Conservation (phyloP, 768 basidiomycete species). For the Xerocomellus dryophilus region DNA sequence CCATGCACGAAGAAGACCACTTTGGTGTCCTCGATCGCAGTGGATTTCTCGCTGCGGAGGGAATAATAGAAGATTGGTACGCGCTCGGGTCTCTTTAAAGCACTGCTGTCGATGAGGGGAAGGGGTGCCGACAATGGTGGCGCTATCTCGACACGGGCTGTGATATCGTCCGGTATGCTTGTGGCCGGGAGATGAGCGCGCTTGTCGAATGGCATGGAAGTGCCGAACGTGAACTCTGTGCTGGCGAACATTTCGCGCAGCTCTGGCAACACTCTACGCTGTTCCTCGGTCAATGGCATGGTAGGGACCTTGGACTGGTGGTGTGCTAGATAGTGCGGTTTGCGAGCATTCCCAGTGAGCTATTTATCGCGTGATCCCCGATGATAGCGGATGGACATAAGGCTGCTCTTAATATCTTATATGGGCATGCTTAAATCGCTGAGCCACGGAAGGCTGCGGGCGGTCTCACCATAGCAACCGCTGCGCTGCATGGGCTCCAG, state of each 20-base stretch:
- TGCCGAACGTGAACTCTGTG: neutral
- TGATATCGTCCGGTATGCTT: neutral
- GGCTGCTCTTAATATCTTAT: too few species aligned
- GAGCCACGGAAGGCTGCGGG: too few species aligned
- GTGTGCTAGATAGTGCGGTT: neutral
- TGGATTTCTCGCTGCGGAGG: neutral
- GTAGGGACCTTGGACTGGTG: neutral
- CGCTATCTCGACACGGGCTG: slow-evolving; percentile 2
- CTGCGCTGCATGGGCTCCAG: too few species aligned
- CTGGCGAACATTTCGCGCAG: neutral
- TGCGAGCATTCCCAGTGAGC: neutral
- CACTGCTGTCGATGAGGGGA: neutral
- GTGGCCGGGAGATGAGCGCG: slow-evolving; percentile 1
- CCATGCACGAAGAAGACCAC: slow-evolving; percentile 15
- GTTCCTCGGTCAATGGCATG: slow-evolving; percentile 9
- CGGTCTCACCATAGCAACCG: too few species aligned
- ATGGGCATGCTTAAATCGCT: too few species aligned
- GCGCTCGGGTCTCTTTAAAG: neutral
- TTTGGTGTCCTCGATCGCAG: neutral
- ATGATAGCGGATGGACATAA: too few species aligned
- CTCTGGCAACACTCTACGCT: neutral
- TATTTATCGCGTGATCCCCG: too few species aligned
- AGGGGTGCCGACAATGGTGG: neutral
- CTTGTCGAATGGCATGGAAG: neutral
- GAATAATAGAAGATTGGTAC: slow-evolving; percentile 13